Base-by-base conservation (phyloP, 805 yeast species). In the Zygosaccharomyces siamensis region DNA sequence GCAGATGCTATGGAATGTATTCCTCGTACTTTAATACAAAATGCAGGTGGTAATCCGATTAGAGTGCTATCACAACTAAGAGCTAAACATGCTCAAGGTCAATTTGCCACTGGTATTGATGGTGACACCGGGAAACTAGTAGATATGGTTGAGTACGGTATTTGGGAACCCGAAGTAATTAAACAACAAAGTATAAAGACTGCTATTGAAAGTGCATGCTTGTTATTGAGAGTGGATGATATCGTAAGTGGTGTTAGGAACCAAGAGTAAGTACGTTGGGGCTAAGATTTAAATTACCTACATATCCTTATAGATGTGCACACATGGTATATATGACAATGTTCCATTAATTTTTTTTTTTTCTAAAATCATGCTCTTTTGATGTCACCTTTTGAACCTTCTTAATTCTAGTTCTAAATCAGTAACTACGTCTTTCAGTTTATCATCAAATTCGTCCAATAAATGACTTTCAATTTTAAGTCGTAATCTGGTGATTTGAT, bases 81-180 rank as follows among this genome's bases (percentile, higher is more conserved):
- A 72, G 97, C 99, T 33, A 89, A 89, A 68, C 99, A 93, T 64
- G 97, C 98, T 7, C 83, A 85, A 62, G 98, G 97, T 43, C 76
- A 78, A 37, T 75, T 75, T 64, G 86, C 96, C 0, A 86, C 75
- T 69, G 99, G 99, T 64, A 81, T 93, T 51, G 96, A 93, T 67
- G 99, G 99, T 57, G 96, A 92, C 57, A 74, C 77, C 50, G 99
- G 99, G 57, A 89, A 86, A 71, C 79, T 93, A 50, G 97, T 87
- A 24, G 97, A 93, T 66, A 93, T 93, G 99, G 80, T 85, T 56
- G 84, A 81, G 26, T 92, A 89, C 69, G 99, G 99, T 26, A 85
- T 93, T 56, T 93, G 99, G 99, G 99, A 93, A 73, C 99, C 99
- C 16, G 97, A 92, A 73, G 97, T 88, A 43, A 88, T 93, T 70